A percentile compares a stretch with the other conserved stretches of the same genome.
These are phyloP conservation scores for Mycena leptocephala DNA, from an alignment of 768 basidiomycete genomes.

Conservation along the genomic window DNA sequence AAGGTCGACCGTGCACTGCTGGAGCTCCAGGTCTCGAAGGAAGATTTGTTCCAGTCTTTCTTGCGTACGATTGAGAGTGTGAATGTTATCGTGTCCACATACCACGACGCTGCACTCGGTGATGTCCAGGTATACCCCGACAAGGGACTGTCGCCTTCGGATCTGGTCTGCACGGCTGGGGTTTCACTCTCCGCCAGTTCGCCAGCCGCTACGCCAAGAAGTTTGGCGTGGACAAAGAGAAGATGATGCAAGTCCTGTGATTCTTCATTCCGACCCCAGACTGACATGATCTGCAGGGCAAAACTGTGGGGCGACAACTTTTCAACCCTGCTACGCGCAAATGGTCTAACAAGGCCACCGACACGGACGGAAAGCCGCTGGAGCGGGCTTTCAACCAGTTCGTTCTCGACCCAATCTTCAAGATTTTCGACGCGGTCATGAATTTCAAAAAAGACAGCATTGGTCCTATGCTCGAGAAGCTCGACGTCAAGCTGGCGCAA, in stretches of 20 bases:
- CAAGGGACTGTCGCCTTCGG: conserved; percentile 98
- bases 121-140: conserved; percentile 99
- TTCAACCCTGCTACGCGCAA: conserved; percentile 98
- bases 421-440: conserved; percentile 98
- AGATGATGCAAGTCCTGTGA: conserved; percentile 78
- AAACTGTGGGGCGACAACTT: conserved; percentile 99
- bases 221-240: conserved; percentile 98
- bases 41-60: conserved; percentile 98
- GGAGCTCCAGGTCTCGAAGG: conserved; percentile 97
- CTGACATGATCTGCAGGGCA: conserved; percentile 46
- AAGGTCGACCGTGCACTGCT: conserved; percentile 99
- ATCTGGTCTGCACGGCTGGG: conserved; percentile 99
- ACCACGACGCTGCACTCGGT: conserved; percentile 94
- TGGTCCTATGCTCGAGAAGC: conserved; percentile 91
- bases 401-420: conserved; percentile 99
- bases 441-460: conserved; percentile 98
- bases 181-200: conserved; percentile 98
- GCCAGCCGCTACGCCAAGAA: conserved; percentile 96
- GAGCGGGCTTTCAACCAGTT: conserved; percentile 99
- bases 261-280: not conserved
- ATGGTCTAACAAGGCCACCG: conserved; percentile 88
- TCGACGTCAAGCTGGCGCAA: conserved; percentile 89
- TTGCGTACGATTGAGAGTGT: conserved; percentile 97
- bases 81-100: conserved; percentile 99
- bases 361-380: conserved; percentile 90